phyloP scores from a whole-genome alignment of 2,329 filamentous ascomycete genomes.

The Exophiala aquamarina region DNA sequence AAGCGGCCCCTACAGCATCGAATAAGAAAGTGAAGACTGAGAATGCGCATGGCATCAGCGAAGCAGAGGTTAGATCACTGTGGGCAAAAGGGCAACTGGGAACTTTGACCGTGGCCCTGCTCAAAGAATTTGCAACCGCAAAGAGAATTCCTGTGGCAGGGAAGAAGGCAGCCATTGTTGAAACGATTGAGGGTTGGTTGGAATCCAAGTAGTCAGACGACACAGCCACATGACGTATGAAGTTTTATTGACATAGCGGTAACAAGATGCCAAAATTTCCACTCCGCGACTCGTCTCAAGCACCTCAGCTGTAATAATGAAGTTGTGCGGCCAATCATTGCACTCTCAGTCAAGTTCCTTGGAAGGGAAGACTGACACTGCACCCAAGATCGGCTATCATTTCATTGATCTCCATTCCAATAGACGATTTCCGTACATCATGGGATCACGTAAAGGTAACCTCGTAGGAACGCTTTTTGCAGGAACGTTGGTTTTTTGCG shows the following conservation, averaged over 20 bases:
- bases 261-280: neutral
- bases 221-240: constrained; percentile 5
- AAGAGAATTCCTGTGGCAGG: constrained; percentile 44
- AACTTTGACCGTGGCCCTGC: constrained; percentile 47
- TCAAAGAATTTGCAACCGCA: constrained; percentile 48
- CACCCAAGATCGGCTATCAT: constrained; percentile 31
- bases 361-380: constrained; percentile 27
- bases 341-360: constrained; percentile 28
- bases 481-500: constrained; percentile 33
- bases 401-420: constrained; percentile 31
- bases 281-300: neutral
- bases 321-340: constrained; percentile 32
- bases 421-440: constrained; percentile 34
- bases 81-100: constrained; percentile 45
- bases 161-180: constrained; percentile 53
- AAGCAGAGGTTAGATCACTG: constrained; percentile 41
- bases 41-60: constrained; percentile 22
- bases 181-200: constrained; percentile 49
- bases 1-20: constrained; percentile 29
- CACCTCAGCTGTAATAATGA: neutral
- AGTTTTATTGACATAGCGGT: neutral
- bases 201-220: constrained; percentile 39
- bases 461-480: constrained; percentile 34
- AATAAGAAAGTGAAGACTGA: constrained; percentile 54
- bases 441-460: constrained; percentile 25